Conservation (phyloP, 1,139 yeast species). For the Nematodospora anomalae region DNA sequence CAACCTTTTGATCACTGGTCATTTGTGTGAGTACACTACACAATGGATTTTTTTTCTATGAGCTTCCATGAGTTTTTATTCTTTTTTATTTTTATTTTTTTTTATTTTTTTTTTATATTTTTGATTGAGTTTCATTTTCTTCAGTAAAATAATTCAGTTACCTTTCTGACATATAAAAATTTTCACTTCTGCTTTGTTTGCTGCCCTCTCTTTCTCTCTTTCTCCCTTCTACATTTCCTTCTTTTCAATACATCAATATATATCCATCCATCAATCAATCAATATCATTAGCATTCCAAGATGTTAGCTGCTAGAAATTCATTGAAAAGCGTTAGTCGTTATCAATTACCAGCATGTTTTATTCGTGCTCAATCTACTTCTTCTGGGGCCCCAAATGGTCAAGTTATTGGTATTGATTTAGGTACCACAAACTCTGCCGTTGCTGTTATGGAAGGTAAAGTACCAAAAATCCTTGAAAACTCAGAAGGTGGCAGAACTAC, state of each 20-base stretch:
- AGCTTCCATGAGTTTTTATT: no score
- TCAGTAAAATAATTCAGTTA: no score
- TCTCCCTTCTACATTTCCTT: conserved; percentile 1
- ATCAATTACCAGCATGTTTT: conserved; percentile 38
- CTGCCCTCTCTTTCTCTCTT: conserved; percentile 1
- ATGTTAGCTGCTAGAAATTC: conserved; percentile 52
- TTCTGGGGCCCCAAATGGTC: conserved; percentile 60
- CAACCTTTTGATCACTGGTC: no score
- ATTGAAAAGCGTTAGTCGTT: conserved; percentile 42
- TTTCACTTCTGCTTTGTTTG: conserved; percentile 10
- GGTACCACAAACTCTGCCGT: conserved; percentile 99
- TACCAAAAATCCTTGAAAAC: conserved; percentile 95
- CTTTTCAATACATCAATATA: no score
- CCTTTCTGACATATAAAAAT: conserved; percentile 9
- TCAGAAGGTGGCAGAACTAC: conserved; percentile 99
- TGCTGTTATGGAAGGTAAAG: conserved; percentile 86
- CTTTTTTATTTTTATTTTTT: no score
- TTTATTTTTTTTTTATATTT: no score
- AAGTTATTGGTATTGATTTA: conserved; percentile 96
- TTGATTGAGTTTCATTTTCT: no score
- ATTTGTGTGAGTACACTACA: no score
- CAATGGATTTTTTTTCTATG: no score
- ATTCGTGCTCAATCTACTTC: conserved; percentile 54
- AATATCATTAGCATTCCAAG: conserved; percentile 7
- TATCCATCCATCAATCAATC: conserved; percentile 6